Base-by-base conservation (phyloP, 1,284 basidiomycete species). In the Sanghuangporus weigelae region DNA sequence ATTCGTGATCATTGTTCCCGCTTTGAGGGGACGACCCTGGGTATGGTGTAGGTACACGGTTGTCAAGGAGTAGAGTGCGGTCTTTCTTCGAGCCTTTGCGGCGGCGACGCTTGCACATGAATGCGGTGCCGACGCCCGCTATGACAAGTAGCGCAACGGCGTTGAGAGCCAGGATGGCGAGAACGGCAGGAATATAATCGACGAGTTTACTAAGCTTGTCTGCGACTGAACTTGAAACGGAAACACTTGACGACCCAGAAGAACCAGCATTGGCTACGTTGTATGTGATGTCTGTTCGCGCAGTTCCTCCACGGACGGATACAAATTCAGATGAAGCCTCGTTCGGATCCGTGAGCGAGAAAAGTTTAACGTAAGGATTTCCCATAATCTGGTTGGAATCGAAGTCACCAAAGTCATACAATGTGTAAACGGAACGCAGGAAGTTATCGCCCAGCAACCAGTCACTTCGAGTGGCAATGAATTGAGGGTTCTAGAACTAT, bases 381-480 rank as follows among this genome's bases (percentile, higher is more conserved):
- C 87, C 89, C 84, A 86, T 86, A 21, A 79, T 74, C 44, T 82
- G 82, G 4, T 79, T 76, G 11, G 78, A 73, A 70, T 86, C 82
- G 69, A 85, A 92, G 74, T 93, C 89, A 23, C 93, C 93, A 71
- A 92, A 93, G 74, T 95, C 89, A 73, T 94, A 95, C 60, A 95
- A 77, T 14, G 91, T 84, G 76, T 95, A 95, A 48, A 92, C 76
- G 7, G 92, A 92, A 61, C 93, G 90, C 64, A 93, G 80, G 72
- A 92, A 81, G 69, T 89, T 91, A 73, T 90, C 90, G 39, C 93
- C 93, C 54, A 95, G 74, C 60, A 95, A 78, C 85, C 87, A 89
- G 71, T 92, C 90, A 70, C 89, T 91, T 66, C 16, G 26, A 31
- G 26, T 31, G 26, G 26, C 26, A 31, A 31, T 31, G 3, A 31